Percentiles rank a stretch among this genome's conserved stretches.
Evolutionary conservation across 2,329 filamentous ascomycete genomes (phyloP).

Genomic region (Claviceps monticola): DNA sequence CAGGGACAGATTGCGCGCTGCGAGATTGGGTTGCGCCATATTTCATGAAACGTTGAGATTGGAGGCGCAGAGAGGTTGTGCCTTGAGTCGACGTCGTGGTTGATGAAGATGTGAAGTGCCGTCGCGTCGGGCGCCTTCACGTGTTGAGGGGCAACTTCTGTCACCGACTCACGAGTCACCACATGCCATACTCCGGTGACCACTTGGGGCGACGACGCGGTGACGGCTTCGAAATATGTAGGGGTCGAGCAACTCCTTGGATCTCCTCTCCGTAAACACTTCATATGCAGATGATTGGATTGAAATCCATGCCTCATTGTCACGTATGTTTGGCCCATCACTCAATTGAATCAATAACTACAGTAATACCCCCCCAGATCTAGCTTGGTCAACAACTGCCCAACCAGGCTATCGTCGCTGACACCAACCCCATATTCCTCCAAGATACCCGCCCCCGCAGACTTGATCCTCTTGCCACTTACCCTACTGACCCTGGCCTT

Average conservation of each 20-base stretch:
- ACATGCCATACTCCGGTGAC: too few species aligned
- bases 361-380: conserved; percentile 59
- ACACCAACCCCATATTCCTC: conserved; percentile 22
- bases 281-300: too few species aligned
- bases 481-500: conserved; percentile 33
- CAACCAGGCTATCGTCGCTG: conserved; percentile 44
- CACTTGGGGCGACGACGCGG: neutral
- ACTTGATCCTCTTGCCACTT: conserved; percentile 11
- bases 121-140: neutral
- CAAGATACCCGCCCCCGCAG: conserved; percentile 6
- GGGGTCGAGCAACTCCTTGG: neutral
- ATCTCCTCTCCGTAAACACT: too few species aligned
- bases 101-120: neutral
- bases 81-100: neutral
- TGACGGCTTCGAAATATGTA: neutral
- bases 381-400: conserved; percentile 52
- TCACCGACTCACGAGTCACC: neutral
- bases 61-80: neutral
- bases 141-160: neutral
- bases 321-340: neutral
- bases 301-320: too few species aligned
- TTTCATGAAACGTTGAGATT: neutral
- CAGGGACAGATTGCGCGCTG: conserved; percentile 52
- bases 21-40: conserved; percentile 36
- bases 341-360: conserved; percentile 8